Percentiles rank a stretch among this genome's conserved stretches.
These are phyloP conservation scores for Syzygium aqueum DNA, from an alignment of 345 rosid species.

Conservation along the genomic window DNA sequence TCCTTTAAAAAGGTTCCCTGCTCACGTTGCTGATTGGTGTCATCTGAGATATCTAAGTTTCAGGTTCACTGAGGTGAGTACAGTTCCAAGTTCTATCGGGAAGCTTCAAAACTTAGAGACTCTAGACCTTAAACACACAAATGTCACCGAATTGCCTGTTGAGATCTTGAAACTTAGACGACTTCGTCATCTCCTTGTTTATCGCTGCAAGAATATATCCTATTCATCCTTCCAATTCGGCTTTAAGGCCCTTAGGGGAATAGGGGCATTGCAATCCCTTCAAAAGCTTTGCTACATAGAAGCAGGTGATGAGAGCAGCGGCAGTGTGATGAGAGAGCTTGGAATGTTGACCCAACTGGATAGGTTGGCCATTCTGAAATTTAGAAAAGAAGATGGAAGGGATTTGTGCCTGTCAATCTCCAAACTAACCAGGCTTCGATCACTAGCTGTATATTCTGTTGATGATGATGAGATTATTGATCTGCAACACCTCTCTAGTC, in stretches of 20 bases:
- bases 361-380: constrained; percentile 22
- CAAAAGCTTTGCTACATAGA: constrained; percentile 30
- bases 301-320: constrained; percentile 4
- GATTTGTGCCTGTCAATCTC: constrained; percentile 19
- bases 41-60: constrained; percentile 29
- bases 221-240: constrained; percentile 12
- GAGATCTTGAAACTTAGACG: constrained; percentile 22
- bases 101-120: constrained; percentile 38
- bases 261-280: constrained; percentile 20
- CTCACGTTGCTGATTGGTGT: constrained; percentile 9
- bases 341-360: constrained; percentile 30
- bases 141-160: constrained; percentile 19
- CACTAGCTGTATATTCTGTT: constrained; percentile 19
- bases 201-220: constrained; percentile 10
- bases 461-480: constrained; percentile 20
- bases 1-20: constrained; percentile 19
- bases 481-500: constrained; percentile 14
- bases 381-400: constrained; percentile 25
- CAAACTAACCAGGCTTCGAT: constrained; percentile 13
- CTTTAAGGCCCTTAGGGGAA: constrained; percentile 9
- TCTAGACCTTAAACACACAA: constrained; percentile 30
- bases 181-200: constrained; percentile 26
- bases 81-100: constrained; percentile 20
- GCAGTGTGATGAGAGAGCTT: constrained; percentile 8
- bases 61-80: constrained; percentile 17